Conservation (phyloP, 2,329 filamentous ascomycete genomes). For the Paecilomyces niveus region DNA sequence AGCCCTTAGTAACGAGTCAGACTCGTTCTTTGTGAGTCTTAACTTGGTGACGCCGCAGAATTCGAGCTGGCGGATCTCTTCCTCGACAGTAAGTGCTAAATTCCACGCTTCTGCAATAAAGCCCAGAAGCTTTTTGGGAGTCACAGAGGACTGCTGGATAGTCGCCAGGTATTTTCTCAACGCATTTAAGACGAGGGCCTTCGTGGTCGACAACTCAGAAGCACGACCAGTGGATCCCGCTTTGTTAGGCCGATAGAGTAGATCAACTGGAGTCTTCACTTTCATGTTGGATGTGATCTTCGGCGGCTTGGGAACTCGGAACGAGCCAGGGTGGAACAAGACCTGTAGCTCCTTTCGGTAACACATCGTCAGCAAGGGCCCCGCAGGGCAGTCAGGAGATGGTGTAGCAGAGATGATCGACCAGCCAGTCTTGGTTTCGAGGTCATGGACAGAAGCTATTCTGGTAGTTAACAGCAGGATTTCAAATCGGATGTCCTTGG, state of each 20-base stretch:
- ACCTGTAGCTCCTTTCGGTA: slow-evolving; percentile 37
- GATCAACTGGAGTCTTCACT: not conserved
- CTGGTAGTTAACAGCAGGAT: slow-evolving; percentile 2
- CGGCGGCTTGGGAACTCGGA: slow-evolving; percentile 16
- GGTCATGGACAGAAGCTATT: slow-evolving; percentile 30
- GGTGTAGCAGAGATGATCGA: slow-evolving; percentile 30
- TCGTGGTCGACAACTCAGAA: slow-evolving; percentile 26
- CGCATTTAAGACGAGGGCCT: slow-evolving; percentile 35
- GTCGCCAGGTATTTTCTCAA: slow-evolving; percentile 30
- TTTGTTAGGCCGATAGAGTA: slow-evolving; percentile 7
- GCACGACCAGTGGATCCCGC: slow-evolving; percentile 12
- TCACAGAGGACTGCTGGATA: slow-evolving; percentile 26
- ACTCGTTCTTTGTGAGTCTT: slow-evolving; percentile 19
- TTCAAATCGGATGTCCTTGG: not conserved
- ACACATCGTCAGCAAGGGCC: slow-evolving; percentile 32
- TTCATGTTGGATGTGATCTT: not conserved
- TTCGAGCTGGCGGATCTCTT: slow-evolving; percentile 38
- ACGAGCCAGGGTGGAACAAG: slow-evolving; percentile 35
- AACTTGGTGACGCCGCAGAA: slow-evolving; percentile 39
- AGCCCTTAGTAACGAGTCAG: slow-evolving; percentile 21
- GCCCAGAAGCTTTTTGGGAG: slow-evolving; percentile 32
- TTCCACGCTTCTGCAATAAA: slow-evolving; percentile 39
- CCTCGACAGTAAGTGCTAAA: slow-evolving; percentile 29
- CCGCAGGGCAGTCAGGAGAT: slow-evolving; percentile 17
- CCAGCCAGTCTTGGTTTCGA: slow-evolving; percentile 40